Evolutionary conservation across 2,329 filamentous ascomycete genomes (phyloP), one percentile per base, ranked within the genome.

Genomic region (Phaeosphaeria sp.): DNA sequence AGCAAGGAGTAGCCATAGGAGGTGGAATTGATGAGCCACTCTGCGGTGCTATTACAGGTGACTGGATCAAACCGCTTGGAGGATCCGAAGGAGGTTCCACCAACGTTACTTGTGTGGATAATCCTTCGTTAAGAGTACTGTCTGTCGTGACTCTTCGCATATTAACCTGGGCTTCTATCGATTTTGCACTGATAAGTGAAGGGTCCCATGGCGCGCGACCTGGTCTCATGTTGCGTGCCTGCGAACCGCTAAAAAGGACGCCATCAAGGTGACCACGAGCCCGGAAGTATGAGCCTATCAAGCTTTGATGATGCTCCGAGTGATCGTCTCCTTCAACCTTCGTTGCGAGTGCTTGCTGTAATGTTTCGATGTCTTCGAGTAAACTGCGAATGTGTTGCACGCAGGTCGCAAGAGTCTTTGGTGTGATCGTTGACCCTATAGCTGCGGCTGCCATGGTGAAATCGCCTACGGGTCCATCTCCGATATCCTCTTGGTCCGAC

Each of bases 311-410:
- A 48, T 71, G 62, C 41, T 65, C 60, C 0, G 69, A 65, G 41
- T 68, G 56, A 42, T 72, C 76, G 27, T 78, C 69, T 6, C 79
- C 79, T 43, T 76, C 67, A 25, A 77, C 74, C 52, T 79, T 74
- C 57, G 76, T 72, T 25, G 72, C 67, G 50, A 82, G 75, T 17
- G 55, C 64, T 23, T 66, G 47, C 20, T 72, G 67, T 20, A 72
- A 21, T 1, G 46, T 60, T 23, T 71, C 64, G 13, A 73, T 67
- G 46, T 69, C 56, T 50, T 62, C 48, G 17, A 74, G 30, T 4
- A 74, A 52, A 27, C 27, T 62, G 15, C 57, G 62, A 11, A 74
- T 54, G 52, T 73, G 68, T n/a, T 67, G 44, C 1, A 68, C 63
- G 17, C 70, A 74, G 49, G 59, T 59, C n/a, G 52, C 63, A 11